Evolutionary conservation across 2,329 filamentous ascomycete species (phyloP).

Genomic region (Zarea fungicola): DNA sequence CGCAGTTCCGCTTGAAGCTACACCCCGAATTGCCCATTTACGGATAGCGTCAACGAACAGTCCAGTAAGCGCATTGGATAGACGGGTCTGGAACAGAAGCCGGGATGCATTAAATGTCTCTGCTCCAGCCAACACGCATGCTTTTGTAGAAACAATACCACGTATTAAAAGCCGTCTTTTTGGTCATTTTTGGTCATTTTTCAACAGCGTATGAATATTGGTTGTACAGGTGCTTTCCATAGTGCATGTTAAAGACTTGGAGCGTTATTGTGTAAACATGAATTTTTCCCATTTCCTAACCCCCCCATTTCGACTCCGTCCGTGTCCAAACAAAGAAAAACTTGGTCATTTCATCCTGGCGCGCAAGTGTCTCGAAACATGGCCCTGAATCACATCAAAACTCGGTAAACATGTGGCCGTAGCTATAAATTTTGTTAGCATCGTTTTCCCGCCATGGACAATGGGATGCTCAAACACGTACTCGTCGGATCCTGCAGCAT

Average conservation of each 20-base stretch:
- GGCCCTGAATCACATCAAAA: conserved; percentile 45
- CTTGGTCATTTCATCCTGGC: background rate
- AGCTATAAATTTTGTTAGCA: conserved; percentile 40
- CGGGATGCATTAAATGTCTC: too few species aligned
- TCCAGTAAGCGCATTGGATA: background rate
- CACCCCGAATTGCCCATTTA: conserved; percentile 3
- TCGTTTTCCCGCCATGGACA: background rate
- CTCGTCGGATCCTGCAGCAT: conserved; percentile 69
- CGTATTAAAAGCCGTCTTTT: conserved; percentile 4
- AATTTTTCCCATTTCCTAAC: background rate
- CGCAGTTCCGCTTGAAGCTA: conserved; percentile 3
- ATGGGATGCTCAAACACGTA: conserved; percentile 49
- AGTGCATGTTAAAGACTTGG: conserved; percentile 5
- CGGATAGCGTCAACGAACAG: background rate
- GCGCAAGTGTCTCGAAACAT: background rate
- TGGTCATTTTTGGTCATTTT: background rate
- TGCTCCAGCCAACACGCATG: background rate
- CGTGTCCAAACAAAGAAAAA: conserved; percentile 2
- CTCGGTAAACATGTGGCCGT: conserved; percentile 69
- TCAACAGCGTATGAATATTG: conserved; percentile 9
- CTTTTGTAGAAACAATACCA: background rate
- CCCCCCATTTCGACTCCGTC: background rate
- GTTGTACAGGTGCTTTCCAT: conserved; percentile 12
- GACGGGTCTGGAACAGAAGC: conserved; percentile 7
- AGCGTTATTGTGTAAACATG: background rate